These are phyloP conservation scores for Lyophyllum semitale DNA, from an alignment of 768 basidiomycete species.

Conservation along the genomic window DNA sequence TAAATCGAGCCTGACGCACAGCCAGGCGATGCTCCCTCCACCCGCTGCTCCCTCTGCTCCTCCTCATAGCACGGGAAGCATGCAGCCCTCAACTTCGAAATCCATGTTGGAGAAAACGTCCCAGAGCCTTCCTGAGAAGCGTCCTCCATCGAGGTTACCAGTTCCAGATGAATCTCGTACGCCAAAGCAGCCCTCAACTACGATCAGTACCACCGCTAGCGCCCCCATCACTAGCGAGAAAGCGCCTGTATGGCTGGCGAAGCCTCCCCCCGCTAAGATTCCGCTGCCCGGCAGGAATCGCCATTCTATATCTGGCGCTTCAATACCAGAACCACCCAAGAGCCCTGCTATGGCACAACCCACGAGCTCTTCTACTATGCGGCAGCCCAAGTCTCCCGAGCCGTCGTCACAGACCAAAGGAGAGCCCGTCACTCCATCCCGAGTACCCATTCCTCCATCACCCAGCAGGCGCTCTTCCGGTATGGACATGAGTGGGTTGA, in stretches of 20 bases:
- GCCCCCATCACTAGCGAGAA: not conserved
- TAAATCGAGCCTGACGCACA: not conserved
- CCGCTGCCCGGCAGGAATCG: not conserved
- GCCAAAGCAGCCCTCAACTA: not conserved
- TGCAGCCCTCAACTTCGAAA: not conserved
- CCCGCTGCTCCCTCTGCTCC: not conserved
- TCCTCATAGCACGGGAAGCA: not conserved
- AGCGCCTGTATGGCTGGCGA: not conserved
- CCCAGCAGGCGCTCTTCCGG: not conserved
- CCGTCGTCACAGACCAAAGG: not conserved
- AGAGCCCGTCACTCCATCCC: not conserved
- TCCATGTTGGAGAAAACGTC: not conserved
- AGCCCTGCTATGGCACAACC: not conserved
- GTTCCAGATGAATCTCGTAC: not conserved
- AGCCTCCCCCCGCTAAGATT: not conserved
- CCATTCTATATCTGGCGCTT: not conserved
- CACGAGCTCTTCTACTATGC: not conserved
- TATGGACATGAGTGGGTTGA: conserved; percentile 12
- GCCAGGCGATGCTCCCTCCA: not conserved
- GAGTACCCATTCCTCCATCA: not conserved
- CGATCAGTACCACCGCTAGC: not conserved
- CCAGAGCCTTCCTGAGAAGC: too few species aligned
- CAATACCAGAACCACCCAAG: not conserved
- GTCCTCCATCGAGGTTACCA: too few species aligned
- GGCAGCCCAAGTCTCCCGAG: not conserved